Evolutionary conservation across 805 yeast species (phyloP).

Genomic region (Danielia reshetovae): DNA sequence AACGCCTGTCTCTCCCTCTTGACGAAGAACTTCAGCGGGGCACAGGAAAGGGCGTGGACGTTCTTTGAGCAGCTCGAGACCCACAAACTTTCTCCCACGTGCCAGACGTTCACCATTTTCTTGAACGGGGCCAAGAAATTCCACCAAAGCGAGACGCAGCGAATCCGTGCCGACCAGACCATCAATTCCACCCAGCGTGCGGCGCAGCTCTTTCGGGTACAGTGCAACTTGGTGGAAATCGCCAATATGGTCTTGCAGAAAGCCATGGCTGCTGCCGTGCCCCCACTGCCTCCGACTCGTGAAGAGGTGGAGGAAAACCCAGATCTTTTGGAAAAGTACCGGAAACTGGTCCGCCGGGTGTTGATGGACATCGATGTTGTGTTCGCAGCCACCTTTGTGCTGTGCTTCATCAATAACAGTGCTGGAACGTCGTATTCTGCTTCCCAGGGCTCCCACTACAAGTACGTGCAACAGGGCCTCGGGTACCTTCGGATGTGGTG

Average conservation of each 20-base stretch:
- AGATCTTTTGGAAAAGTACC: slow-evolving; percentile 15
- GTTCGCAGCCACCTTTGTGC: slow-evolving; percentile 28
- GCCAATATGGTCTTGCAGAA: slow-evolving; percentile 26
- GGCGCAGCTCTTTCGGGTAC: slow-evolving; percentile 21
- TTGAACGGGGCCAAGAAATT: slow-evolving; percentile 30
- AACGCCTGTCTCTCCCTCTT: slow-evolving; percentile 35
- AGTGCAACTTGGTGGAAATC: slow-evolving; percentile 23
- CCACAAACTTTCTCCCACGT: slow-evolving; percentile 23
- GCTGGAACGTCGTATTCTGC: slow-evolving; percentile 25
- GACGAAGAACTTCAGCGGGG: slow-evolving; percentile 29
- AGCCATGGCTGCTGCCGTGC: slow-evolving; percentile 25
- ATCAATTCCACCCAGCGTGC: slow-evolving; percentile 20
- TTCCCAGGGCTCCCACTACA: slow-evolving; percentile 26
- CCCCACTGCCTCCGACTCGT: slow-evolving; percentile 32
- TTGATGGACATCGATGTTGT: slow-evolving; percentile 29
- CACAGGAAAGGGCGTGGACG: slow-evolving; percentile 35
- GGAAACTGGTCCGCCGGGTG: slow-evolving; percentile 13
- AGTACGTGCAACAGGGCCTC: slow-evolving; percentile 28
- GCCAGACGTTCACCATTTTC: slow-evolving; percentile 37
- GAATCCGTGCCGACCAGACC: slow-evolving; percentile 10
- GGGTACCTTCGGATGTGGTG: slow-evolving; percentile 29
- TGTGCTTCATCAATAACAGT: slow-evolving; percentile 23
- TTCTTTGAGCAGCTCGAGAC: slow-evolving; percentile 27
- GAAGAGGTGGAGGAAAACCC: slow-evolving; percentile 22
- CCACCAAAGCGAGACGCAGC: slow-evolving; percentile 13